These are phyloP conservation scores for Porpolomopsis calyptriformis DNA, from an alignment of 768 basidiomycete genomes.

Conservation along the genomic window DNA sequence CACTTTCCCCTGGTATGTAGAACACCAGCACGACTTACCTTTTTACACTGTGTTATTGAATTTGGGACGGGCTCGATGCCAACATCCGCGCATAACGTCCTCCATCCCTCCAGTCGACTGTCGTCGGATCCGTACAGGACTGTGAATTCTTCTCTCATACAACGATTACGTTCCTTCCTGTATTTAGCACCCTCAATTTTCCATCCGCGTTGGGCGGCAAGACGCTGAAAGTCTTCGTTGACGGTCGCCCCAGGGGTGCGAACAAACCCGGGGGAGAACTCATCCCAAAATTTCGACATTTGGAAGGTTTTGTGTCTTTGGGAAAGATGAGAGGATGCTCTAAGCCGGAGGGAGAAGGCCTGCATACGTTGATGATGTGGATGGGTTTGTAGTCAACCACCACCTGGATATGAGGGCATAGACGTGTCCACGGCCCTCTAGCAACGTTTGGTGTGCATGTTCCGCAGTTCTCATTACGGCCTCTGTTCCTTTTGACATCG, in stretches of 20 bases:
- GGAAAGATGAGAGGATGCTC: too few relatives aligned
- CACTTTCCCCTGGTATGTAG: not conserved
- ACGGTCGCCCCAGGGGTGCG: slow-evolving; percentile 8
- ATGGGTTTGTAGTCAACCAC: too few relatives aligned
- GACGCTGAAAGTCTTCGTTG: slow-evolving; percentile 9
- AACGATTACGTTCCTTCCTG: slow-evolving; percentile 9
- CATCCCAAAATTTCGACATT: slow-evolving; percentile 5
- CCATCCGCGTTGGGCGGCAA: slow-evolving; percentile 10
- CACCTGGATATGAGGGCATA: too few relatives aligned
- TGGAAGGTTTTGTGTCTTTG: too few relatives aligned
- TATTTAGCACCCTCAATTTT: not conserved
- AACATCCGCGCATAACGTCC: slow-evolving; percentile 9
- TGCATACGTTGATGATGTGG: too few relatives aligned
- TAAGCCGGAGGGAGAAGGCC: too few relatives aligned
- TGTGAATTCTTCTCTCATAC: slow-evolving; percentile 8
- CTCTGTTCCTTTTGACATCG: too few relatives aligned
- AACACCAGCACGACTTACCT: slow-evolving; percentile 6
- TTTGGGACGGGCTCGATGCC: slow-evolving; percentile 5
- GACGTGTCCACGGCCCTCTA: too few relatives aligned
- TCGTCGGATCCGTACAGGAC: slow-evolving; percentile 9
- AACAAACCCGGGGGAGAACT: slow-evolving; percentile 7
- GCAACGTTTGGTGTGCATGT: too few relatives aligned
- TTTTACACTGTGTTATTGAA: slow-evolving; percentile 10
- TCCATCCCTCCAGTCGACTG: slow-evolving; percentile 10
- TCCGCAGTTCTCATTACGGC: too few relatives aligned